phyloP scores from a whole-genome alignment of 768 basidiomycete species.

The Trichaptum fuscoviolaceum region DNA sequence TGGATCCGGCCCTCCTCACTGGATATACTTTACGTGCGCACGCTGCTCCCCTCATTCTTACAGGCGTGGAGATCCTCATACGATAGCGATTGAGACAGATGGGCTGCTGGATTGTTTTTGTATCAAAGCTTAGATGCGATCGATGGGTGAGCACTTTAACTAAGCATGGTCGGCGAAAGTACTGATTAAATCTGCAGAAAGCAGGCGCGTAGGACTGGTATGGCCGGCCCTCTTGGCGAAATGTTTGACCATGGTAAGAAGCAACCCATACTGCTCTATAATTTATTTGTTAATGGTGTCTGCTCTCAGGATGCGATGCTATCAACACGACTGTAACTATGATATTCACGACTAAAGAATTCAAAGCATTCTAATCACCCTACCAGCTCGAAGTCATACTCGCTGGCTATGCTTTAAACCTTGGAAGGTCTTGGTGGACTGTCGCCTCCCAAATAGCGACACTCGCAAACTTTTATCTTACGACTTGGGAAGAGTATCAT shows the following conservation, averaged over 20 bases:
- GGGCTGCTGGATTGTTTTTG: constrained; percentile 82
- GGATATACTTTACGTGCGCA: constrained; percentile 87
- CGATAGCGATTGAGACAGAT: constrained; percentile 40
- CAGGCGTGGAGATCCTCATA: neutral
- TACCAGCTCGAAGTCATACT: constrained; percentile 82
- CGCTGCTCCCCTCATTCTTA: constrained; percentile 4
- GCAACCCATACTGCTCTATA: constrained; percentile 13
- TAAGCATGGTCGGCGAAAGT: constrained; percentile 6
- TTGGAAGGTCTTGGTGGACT: constrained; percentile 97
- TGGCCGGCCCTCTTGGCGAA: constrained; percentile 96
- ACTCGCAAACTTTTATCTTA: constrained; percentile 66
- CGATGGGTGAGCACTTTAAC: constrained; percentile 58
- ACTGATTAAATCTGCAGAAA: constrained; percentile 48
- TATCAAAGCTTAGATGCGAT: constrained; percentile 91
- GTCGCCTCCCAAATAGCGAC: constrained; percentile 77
- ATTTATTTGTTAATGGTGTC: neutral
- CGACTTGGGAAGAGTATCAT: constrained; percentile 83
- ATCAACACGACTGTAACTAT: constrained; percentile 82
- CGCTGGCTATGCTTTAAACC: constrained; percentile 76
- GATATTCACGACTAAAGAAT: neutral
- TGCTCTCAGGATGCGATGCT: constrained; percentile 71
- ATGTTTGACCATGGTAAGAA: constrained; percentile 92
- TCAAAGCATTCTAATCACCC: constrained; percentile 6
- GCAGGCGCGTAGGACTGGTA: constrained; percentile 91
- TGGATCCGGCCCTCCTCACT: constrained; percentile 62